Conservation (phyloP, 805 yeast species). For the Kuraishia ogatae region DNA sequence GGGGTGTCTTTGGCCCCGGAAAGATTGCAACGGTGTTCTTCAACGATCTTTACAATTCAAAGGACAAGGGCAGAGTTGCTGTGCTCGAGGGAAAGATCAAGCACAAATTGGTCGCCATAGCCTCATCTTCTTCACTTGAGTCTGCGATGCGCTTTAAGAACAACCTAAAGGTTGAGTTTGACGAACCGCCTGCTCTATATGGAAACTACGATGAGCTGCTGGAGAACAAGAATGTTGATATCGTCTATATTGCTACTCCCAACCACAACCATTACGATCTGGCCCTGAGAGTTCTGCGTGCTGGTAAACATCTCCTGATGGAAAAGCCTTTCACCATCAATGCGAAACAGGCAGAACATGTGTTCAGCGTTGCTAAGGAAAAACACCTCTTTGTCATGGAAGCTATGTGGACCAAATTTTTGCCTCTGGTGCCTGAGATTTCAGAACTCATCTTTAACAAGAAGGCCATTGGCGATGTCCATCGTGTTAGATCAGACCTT, state of each 20-base stretch:
- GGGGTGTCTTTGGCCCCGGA: constrained; percentile 46
- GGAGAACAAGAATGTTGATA: constrained; percentile 29
- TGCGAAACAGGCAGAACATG: constrained; percentile 29
- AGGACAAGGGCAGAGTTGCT: constrained; percentile 13
- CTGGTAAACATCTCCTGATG: constrained; percentile 40
- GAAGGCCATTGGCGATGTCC: constrained; percentile 37
- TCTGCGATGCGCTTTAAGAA: constrained; percentile 14
- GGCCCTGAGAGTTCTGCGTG: constrained; percentile 28
- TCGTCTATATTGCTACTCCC: constrained; percentile 46
- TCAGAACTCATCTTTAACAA: constrained; percentile 25
- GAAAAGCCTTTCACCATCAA: constrained; percentile 51
- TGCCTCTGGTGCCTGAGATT: constrained; percentile 32
- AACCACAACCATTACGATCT: constrained; percentile 39
- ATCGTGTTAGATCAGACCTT: constrained; percentile 34
- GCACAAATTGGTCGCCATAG: constrained; percentile 30
- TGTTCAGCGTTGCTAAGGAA: constrained; percentile 33
- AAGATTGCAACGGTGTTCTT: constrained; percentile 33
- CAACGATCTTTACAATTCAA: constrained; percentile 23
- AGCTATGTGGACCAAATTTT: constrained; percentile 48
- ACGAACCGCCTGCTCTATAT: constrained; percentile 5
- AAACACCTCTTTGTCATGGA: constrained; percentile 44
- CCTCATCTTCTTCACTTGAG: constrained; percentile 24
- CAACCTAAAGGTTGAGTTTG: constrained; percentile 9
- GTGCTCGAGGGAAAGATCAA: constrained; percentile 10
- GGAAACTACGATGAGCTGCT: constrained; percentile 33